Conservation (phyloP, 2,329 filamentous ascomycete genomes). For the Dendrostoma leiphaemia region DNA sequence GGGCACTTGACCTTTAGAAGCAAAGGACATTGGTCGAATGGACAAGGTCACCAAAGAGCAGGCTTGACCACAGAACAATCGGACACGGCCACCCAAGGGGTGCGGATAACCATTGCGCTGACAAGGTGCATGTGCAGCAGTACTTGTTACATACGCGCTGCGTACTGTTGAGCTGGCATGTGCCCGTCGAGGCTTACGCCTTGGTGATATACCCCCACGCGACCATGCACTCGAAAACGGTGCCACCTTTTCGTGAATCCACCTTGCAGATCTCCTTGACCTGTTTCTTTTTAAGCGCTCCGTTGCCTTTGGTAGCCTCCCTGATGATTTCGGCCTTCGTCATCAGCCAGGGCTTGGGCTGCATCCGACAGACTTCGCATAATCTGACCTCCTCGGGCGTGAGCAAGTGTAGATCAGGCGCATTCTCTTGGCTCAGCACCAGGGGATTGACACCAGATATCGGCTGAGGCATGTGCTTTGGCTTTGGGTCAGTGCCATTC, state of each 20-base stretch:
- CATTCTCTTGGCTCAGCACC: conserved; percentile 70
- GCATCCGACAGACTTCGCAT: conserved; percentile 78
- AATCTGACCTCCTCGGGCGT: conserved; percentile 81
- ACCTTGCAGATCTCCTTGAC: conserved; percentile 82
- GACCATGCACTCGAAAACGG: conserved; percentile 93
- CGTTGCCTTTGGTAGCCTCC: conserved; percentile 86
- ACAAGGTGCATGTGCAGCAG: no score
- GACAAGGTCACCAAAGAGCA: no score
- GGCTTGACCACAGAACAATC: no score
- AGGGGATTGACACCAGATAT: conserved; percentile 63
- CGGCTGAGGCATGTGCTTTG: conserved; percentile 52
- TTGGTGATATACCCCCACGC: conserved; percentile 90
- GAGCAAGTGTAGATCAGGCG: conserved; percentile 81
- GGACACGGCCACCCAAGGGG: no score
- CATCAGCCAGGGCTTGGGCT: conserved; percentile 91
- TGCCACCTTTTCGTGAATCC: conserved; percentile 79
- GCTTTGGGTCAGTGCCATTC: conserved; percentile 42
- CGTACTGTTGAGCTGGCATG: no score
- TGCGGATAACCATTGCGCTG: no score
- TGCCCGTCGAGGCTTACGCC: conserved; percentile 50
- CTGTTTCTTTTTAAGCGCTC: conserved; percentile 88
- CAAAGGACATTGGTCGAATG: no score
- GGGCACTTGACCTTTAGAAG: no score
- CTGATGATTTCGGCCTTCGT: conserved; percentile 92
- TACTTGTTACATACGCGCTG: no score